phyloP scores from a whole-genome alignment of 2,329 filamentous ascomycete species.

The Colletotrichum tamarilloi region DNA sequence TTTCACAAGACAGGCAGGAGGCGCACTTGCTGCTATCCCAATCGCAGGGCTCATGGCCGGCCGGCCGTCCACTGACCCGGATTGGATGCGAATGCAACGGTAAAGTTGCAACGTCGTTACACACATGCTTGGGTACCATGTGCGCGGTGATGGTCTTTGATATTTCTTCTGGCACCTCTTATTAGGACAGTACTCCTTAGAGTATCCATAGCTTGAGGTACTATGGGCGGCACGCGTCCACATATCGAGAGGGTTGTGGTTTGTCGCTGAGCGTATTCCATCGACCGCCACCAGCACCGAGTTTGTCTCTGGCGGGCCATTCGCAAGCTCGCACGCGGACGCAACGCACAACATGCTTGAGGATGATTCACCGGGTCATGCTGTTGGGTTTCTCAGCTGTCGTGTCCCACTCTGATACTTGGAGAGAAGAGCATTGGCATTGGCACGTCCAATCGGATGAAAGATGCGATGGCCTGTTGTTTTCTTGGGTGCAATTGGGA shows the following conservation, averaged over 20 bases:
- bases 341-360: background rate
- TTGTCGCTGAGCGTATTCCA: background rate
- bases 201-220: background rate
- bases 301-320: background rate
- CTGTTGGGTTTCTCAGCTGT: background rate
- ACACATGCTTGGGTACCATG: background rate
- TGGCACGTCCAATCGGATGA: background rate
- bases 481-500: background rate
- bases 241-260: background rate
- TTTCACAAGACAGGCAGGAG: background rate
- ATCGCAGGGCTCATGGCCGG: background rate
- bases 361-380: background rate
- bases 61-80: background rate
- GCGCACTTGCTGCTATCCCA: background rate
- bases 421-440: background rate
- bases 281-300: background rate
- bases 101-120: background rate
- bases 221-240: background rate
- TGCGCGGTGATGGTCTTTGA: background rate
- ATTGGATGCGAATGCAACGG: slow-evolving; percentile 13
- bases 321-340: background rate
- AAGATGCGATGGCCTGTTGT: background rate
- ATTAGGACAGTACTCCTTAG: no score
- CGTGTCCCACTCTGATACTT: background rate
- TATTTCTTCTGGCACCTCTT: background rate